Evolutionary conservation across 1,139 yeast species (phyloP).

Genomic region (Saccharomycopsis hybrid): DNA sequence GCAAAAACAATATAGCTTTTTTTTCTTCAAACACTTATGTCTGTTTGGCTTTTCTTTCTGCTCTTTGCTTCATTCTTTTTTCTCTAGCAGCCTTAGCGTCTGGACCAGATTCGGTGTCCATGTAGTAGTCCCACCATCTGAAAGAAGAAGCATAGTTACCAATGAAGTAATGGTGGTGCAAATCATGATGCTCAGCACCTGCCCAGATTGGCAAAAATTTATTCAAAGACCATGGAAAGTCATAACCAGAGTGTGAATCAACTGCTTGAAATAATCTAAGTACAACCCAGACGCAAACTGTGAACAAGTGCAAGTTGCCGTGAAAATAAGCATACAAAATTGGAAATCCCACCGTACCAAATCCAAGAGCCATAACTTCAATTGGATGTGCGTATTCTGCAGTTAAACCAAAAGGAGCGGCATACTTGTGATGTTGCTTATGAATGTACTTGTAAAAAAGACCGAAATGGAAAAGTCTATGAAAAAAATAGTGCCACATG

Average conservation of each 20-base stretch:
- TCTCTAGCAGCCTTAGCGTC: slow-evolving; percentile 29
- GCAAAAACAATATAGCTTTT: background rate
- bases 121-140: slow-evolving; percentile 74
- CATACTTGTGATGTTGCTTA: slow-evolving; percentile 85
- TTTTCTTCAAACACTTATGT: background rate
- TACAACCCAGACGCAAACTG: slow-evolving; percentile 70
- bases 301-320: slow-evolving; percentile 61
- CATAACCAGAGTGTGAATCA: slow-evolving; percentile 88
- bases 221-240: slow-evolving; percentile 84
- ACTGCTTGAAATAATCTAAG: slow-evolving; percentile 79
- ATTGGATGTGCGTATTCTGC: slow-evolving; percentile 90
- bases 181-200: slow-evolving; percentile 91
- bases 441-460: slow-evolving; percentile 74
- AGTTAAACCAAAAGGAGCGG: slow-evolving; percentile 86
- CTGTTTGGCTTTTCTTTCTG: slow-evolving; percentile 7
- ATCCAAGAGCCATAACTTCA: slow-evolving; percentile 76
- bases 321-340: slow-evolving; percentile 52
- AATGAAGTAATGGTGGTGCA: slow-evolving; percentile 69
- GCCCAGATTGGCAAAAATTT: slow-evolving; percentile 87
- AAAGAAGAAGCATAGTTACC: slow-evolving; percentile 84
- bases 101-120: slow-evolving; percentile 60
- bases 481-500: slow-evolving; percentile 86
- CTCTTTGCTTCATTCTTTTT: slow-evolving; percentile 27
- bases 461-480: slow-evolving; percentile 71
- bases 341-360: slow-evolving; percentile 87